Base-by-base conservation (phyloP, 148 eudicot species). In the Hydrangea macrophylla region DNA sequence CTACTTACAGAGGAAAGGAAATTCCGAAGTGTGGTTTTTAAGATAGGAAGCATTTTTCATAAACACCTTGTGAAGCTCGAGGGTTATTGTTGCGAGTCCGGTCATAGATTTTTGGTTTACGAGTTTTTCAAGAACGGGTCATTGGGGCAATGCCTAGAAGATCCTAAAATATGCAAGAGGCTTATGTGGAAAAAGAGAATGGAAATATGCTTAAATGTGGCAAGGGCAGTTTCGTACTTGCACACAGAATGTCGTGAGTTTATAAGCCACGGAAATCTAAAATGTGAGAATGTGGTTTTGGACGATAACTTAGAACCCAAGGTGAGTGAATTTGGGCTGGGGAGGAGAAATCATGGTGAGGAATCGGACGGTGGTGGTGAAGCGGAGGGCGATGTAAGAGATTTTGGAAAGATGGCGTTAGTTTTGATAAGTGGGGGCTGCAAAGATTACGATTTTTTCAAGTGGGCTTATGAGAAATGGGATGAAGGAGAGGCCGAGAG, bases 211-310 rank as follows among this genome's bases (percentile, higher is more conserved):
- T 65, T 80, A 48, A 58, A 75, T 20, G 79, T 84, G 26, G 92
- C 85, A 50, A 84, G 72, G 75, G 82, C 84, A 27, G 71, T 87
- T 42, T 76, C 73, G 7, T 87, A 87, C 81, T 72, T 87, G 79
- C 92, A 87, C 67, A 76, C 84, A 0, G 85, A 72, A 62, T 87
- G 92, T 63, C 71, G 92, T 57, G 86, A 87, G 73, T 87, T 87
- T 57, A 39, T 84, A 50, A 67, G 80, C 71, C 92, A 87, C 37
- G 92, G 92, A 65, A 84, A 65, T 57, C 58, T 87, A 62, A 77
- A 71, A 1, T 80, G 81, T 9, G 78, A 80, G 67, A 84, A 78
- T 51, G 83, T 87, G 37, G 61, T 80, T 37, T 70, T 87, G 54
- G 86, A 84, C 50, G 86, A 80, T 30, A 72, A 76, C 55, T 68